Conservation (phyloP, 805 yeast genomes). For the Myxozyma kluyveri region DNA sequence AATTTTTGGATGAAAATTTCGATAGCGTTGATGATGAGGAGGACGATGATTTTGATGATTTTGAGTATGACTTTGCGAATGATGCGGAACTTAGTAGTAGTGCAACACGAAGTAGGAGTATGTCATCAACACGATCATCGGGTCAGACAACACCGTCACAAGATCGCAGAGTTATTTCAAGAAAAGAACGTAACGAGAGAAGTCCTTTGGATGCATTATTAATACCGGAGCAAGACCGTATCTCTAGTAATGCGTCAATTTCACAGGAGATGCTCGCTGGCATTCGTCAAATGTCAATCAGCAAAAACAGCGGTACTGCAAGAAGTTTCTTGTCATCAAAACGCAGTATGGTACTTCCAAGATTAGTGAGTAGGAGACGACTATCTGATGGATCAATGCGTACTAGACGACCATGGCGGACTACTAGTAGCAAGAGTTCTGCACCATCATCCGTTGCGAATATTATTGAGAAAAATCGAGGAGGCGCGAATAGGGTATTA, state of each 20-base stretch:
- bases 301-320: no score
- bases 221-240: background rate
- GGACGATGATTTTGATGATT: background rate
- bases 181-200: background rate
- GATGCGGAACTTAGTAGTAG: background rate
- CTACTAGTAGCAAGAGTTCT: background rate
- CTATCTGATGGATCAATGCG: slow-evolving; percentile 23
- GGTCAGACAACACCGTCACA: background rate
- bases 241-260: background rate
- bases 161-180: background rate
- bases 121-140: background rate
- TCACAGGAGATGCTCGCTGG: slow-evolving; percentile 20
- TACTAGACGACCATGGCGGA: slow-evolving; percentile 10
- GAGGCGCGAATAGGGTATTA: slow-evolving; percentile 26
- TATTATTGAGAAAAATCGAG: slow-evolving; percentile 24
- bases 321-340: slow-evolving; percentile 11
- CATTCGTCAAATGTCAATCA: slow-evolving; percentile 6
- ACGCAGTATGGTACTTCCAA: slow-evolving; percentile 17
- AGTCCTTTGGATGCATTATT: background rate
- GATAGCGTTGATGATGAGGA: slow-evolving; percentile 6
- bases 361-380: slow-evolving; percentile 17
- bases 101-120: slow-evolving; percentile 1
- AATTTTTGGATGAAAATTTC: background rate
- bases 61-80: background rate
- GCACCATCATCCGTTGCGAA: slow-evolving; percentile 14